Base-by-base conservation (phyloP, 2,329 filamentous ascomycete species). In the Fusarium sp. region DNA sequence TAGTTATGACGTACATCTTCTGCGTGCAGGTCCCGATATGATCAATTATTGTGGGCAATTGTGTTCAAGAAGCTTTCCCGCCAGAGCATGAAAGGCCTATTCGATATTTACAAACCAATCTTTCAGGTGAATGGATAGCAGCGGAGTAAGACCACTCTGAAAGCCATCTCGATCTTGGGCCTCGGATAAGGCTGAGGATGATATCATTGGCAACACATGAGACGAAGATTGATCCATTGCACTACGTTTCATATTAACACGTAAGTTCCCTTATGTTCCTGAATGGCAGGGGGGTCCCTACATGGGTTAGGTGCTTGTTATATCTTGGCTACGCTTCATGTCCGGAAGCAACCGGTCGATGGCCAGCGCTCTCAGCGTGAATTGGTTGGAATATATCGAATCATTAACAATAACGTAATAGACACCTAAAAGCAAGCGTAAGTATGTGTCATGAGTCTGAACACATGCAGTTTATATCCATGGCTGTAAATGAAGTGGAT, bases 191-290 rank as follows among this genome's bases (percentile, higher is more conserved):
- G 57, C 50, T 50, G 51, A 62, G 47, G 14, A 45, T 68, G 57
- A 59, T 63, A 67, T 63, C 41, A 70, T 69, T 27, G 48, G 45
- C 34, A 53, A 59, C 43, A 56, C 32, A 59, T 54, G 67, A 68
- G 57, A 71, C 46, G 50, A 69, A 59, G n/a, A 53, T 45, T 41
- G 59, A 68, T 42, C 37, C 16, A 58, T 42, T 63, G 25, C 58
- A 59, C 41, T 66, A 63, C 58, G 62, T 70, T 66, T 70, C 67
- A 71, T 43, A 23, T 20, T 13, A 41, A 53, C 23, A 53, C 34
- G 49, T 18, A 53, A 53, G 23, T 53, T 27, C 18, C 21, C 18
- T 55, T 55, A 46, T 28, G 42, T 27, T 43, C 20, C 18, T 30
- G 37, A 53, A 37, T 67, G 34, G 50, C 66, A 69, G 67, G 67